Conservation (phyloP, 2,329 filamentous ascomycete species). For the Botrytis porri region DNA sequence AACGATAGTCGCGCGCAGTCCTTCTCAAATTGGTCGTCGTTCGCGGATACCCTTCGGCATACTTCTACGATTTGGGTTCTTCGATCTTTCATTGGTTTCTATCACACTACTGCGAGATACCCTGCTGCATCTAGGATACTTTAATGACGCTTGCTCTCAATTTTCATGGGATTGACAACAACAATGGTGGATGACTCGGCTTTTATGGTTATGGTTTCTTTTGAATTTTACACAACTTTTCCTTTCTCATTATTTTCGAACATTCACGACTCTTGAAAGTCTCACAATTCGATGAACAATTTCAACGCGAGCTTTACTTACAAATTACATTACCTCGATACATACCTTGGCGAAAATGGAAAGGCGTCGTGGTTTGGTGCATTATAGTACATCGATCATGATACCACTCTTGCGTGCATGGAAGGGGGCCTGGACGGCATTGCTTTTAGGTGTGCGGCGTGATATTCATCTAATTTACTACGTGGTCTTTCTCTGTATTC, state of each 20-base stretch:
- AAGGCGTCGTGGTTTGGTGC: conserved; percentile 15
- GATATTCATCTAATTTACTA: conserved; percentile 9
- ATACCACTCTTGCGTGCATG: conserved; percentile 17
- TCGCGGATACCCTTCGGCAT: conserved; percentile 16
- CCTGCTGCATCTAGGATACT: conserved; percentile 16
- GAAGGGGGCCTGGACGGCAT: conserved; percentile 12
- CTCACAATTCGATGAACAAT: background rate
- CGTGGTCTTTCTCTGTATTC: background rate
- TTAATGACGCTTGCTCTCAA: conserved; percentile 8
- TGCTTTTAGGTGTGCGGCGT: conserved; percentile 17
- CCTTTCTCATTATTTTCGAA: background rate
- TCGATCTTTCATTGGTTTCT: conserved; percentile 13
- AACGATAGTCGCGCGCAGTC: background rate
- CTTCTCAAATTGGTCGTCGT: conserved; percentile 1
- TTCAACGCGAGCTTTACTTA: background rate
- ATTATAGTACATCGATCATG: conserved; percentile 17
- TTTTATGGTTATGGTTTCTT: background rate
- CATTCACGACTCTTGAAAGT: conserved; percentile 1
- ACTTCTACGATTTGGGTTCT: conserved; percentile 9
- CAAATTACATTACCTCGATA: conserved; percentile 11
- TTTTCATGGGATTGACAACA: conserved; percentile 5
- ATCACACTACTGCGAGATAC: conserved; percentile 6
- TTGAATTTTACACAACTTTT: background rate
- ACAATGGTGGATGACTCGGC: conserved; percentile 5
- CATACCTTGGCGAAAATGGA: conserved; percentile 16